phyloP scores from a whole-genome alignment of 1,139 yeast genomes.

The Kazachstania sp. region DNA sequence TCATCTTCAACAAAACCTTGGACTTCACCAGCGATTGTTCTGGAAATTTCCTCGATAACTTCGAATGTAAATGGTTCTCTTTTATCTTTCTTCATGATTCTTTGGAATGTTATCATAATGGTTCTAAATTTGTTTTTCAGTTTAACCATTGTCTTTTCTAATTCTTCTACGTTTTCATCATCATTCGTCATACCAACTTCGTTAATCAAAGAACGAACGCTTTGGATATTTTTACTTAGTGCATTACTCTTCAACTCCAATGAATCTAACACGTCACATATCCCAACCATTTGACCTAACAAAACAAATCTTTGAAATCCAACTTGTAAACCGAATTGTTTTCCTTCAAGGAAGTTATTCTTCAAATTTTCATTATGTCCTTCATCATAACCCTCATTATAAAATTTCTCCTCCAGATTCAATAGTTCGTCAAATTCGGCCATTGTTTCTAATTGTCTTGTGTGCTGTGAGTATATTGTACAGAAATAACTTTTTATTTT shows the following conservation, averaged over 20 bases:
- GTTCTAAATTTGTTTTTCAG: slow-evolving; percentile 48
- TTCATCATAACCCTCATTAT: slow-evolving; percentile 49
- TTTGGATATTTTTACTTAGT: slow-evolving; percentile 16
- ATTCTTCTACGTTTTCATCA: slow-evolving; percentile 42
- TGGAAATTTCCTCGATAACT: slow-evolving; percentile 20
- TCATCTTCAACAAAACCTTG: slow-evolving; percentile 26
- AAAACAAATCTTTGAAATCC: slow-evolving; percentile 63
- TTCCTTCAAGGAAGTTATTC: slow-evolving; percentile 63
- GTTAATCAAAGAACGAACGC: slow-evolving; percentile 17
- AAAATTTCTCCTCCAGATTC: slow-evolving; percentile 36
- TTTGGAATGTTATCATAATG: slow-evolving; percentile 30
- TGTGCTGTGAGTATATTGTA: too few species aligned
- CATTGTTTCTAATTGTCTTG: not conserved
- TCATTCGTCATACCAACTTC: slow-evolving; percentile 33
- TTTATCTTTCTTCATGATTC: slow-evolving; percentile 12
- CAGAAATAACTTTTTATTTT: too few species aligned
- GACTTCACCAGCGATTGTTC: slow-evolving; percentile 25
- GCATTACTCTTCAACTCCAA: slow-evolving; percentile 9
- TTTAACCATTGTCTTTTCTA: slow-evolving; percentile 39
- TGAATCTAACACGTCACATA: slow-evolving; percentile 32
- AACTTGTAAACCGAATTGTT: slow-evolving; percentile 69
- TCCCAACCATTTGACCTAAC: slow-evolving; percentile 55
- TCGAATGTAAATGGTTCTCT: slow-evolving; percentile 20
- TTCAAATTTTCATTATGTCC: slow-evolving; percentile 41
- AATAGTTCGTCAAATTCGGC: slow-evolving; percentile 24